Evolutionary conservation across 2,329 filamentous ascomycete species (phyloP), one percentile per base, ranked within the genome.

Genomic region (Didymella sp.): DNA sequence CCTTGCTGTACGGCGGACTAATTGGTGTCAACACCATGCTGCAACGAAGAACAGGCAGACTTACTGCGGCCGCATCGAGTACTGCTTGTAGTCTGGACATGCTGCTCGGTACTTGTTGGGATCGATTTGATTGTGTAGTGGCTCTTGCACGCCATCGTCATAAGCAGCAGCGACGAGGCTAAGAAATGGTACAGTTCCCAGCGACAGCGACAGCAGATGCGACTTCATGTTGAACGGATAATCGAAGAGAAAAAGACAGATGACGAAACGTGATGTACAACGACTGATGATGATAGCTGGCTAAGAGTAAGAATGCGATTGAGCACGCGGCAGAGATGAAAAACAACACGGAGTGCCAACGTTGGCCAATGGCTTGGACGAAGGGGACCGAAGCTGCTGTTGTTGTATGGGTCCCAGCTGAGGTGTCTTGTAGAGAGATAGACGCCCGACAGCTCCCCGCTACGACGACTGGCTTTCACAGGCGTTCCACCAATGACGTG

Each of bases 1-100:
- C 95, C 19, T 87, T 81, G 75, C 91, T 96, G 60, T 89, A 85
- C 1, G 95, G 95, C 19, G 82, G 83, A 74, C 92, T 96, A 27
- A 7, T 43, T 15, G 44, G 31, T 51, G 43, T 59, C 21, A 60
- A 25, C 13, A 15, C 11, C 2, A 21, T 3, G 7, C 0, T 11
- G n/a, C 3, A 19, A 24, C 6, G 8, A n/a, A 13, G 8, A 11
- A 13, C 2, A 21, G 12, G 28, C n/a, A 25, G 31, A 17, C 46
- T 67, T 77, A 87, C 85, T 94, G 89, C 5, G 75, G 77, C 53
- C 81, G 72, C 60, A 78, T 80, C 1, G 88, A 81, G 74, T 89
- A 90, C 43, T 77, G 72, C 17, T 81, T 80, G 73, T 90, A 91
- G 71, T 90, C 86, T 2, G 88, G 88, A 74, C 88, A 91, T 40